These are phyloP conservation scores for Erysiphe pulchra DNA, from an alignment of 2,329 filamentous ascomycete genomes.

Conservation along the genomic window DNA sequence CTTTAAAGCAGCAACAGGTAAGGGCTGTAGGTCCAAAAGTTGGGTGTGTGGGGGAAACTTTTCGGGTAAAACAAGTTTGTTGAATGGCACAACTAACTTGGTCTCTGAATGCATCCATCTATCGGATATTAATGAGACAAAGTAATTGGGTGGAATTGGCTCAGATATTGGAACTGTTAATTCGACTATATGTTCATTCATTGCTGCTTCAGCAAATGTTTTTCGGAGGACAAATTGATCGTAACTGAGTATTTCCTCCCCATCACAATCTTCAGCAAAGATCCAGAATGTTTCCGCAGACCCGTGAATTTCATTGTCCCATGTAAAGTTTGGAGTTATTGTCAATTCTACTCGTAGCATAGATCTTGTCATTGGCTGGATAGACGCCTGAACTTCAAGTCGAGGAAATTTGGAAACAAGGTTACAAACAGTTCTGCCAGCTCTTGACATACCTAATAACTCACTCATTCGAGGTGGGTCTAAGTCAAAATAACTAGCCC, in stretches of 20 bases:
- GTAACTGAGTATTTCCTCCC: conserved; percentile 83
- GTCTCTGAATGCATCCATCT: conserved; percentile 98
- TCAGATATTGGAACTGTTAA: conserved; percentile 93
- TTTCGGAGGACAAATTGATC: conserved; percentile 82
- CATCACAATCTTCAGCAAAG: conserved; percentile 87
- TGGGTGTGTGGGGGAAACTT: conserved; percentile 90
- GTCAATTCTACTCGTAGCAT: conserved; percentile 77
- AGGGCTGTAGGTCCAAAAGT: conserved; percentile 69
- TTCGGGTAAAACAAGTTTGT: conserved; percentile 80
- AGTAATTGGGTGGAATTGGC: conserved; percentile 96
- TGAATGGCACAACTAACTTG: conserved; percentile 76
- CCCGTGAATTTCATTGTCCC: conserved; percentile 79
- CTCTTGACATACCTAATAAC: conserved; percentile 69
- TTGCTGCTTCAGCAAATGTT: conserved; percentile 63
- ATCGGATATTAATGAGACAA: conserved; percentile 83
- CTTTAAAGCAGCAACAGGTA: conserved; percentile 76
- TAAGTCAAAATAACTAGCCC: conserved; percentile 83
- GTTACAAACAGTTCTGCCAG: conserved; percentile 61
- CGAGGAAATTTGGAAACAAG: conserved; percentile 83
- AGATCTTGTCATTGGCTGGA: conserved; percentile 82
- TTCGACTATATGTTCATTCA: conserved; percentile 83
- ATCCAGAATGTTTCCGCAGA: conserved; percentile 89
- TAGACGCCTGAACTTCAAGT: conserved; percentile 75
- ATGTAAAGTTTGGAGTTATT: conserved; percentile 83
- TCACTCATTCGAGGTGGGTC: conserved; percentile 94